Conservation (phyloP, 139 green algal genomes). For the Micromonas commoda region DNA sequence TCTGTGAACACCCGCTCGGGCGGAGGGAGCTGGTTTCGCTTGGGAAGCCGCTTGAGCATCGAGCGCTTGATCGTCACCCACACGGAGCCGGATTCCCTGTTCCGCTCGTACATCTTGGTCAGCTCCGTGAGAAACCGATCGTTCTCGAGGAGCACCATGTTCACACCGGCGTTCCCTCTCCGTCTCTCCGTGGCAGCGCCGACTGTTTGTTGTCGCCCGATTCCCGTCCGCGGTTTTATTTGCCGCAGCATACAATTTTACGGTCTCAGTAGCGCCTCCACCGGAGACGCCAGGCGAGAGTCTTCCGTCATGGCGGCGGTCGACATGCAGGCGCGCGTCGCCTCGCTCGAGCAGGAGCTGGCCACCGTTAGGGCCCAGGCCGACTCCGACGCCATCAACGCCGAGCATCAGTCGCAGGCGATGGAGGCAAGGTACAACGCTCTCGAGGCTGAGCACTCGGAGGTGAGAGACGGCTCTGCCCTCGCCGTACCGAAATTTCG, state of each 20-base stretch:
- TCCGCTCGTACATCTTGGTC: conserved; percentile 61
- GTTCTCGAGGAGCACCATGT: conserved; percentile 54
- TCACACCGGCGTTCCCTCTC: background rate
- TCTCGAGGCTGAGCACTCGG: background rate
- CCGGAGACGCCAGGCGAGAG: too few species aligned
- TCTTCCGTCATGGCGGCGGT: conserved; percentile 25
- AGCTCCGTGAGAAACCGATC: conserved; percentile 72
- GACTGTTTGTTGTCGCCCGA: too few species aligned
- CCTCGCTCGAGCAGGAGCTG: background rate
- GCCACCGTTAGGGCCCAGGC: background rate
- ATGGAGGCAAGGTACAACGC: background rate
- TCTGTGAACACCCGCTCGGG: conserved; percentile 1
- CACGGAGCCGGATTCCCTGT: conserved; percentile 48
- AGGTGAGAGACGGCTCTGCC: too few species aligned
- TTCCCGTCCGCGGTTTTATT: too few species aligned
- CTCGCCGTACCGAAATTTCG: too few species aligned
- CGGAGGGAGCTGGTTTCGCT: background rate
- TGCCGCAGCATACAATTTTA: too few species aligned
- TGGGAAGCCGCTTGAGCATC: background rate
- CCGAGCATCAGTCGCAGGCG: background rate
- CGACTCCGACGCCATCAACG: background rate
- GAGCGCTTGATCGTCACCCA: conserved; percentile 65
- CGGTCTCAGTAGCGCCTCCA: too few species aligned
- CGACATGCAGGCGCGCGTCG: background rate
- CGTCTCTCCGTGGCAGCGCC: too few species aligned